Base-by-base conservation (phyloP, 1,139 yeast genomes). In the Kodamaea sp. region DNA sequence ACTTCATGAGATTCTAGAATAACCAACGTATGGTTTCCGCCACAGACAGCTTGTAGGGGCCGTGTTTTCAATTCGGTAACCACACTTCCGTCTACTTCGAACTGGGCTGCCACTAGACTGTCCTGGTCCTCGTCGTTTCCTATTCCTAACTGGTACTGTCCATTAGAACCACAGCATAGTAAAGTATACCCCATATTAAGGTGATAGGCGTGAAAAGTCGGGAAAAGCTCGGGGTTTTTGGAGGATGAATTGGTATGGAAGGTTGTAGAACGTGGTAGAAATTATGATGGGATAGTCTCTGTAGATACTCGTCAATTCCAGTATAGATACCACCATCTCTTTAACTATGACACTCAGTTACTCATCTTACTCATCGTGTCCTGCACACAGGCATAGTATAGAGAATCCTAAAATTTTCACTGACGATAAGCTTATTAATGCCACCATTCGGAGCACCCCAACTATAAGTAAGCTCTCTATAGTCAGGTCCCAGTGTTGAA, bases 21-120 rank as follows among this genome's bases (percentile, higher is more conserved):
- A 2, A 88, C 46, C 23, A 87, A 48, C 0, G 96, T 82, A 55
- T 92, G 97, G 51, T 89, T 90, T 0, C 97, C 97, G 3, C 97
- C 97, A 52, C 89, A 79, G 1, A 69, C 72, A 22, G 80, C 67
- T 54, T 61, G 69, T 26, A 48, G 39, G 0, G 80, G 72, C 24
- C 41, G 47, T 4, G 20, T 7, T 8, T 35, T 16, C 13, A 35
- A 10, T 8, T 21, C 26, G 1, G 43, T 28, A 2, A 33, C 29
- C 3, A 41, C 18, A 9, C 28, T 21, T 1, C 47, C 51, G 23
- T 34, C 32, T 34, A 37, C 52, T 44, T 27, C 39, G 31, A 65
- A 59, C n/a, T 36, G 31, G 10, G 59, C 58, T 2, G 50, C 44
- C 21, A 41, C 47, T 4, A 78, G 61, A 1, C 16, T 35, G 31